These are phyloP conservation scores for Russula dissimulans DNA, from an alignment of 768 basidiomycete species.

Conservation along the genomic window DNA sequence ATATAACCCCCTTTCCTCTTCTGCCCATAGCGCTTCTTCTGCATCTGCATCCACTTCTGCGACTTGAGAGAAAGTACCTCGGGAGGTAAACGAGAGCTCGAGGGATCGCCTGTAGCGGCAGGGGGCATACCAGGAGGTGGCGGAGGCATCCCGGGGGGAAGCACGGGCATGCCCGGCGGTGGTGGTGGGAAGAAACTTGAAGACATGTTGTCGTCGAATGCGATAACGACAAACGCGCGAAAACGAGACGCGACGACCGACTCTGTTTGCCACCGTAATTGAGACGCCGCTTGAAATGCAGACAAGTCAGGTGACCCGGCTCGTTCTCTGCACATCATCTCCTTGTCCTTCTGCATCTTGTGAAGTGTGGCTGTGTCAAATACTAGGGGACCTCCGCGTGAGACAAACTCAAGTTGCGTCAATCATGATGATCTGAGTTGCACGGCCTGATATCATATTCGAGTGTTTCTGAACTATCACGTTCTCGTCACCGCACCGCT, in stretches of 20 bases:
- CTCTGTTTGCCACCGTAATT: constrained; percentile 7
- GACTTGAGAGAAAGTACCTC: constrained; percentile 85
- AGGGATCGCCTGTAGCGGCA: constrained; percentile 25
- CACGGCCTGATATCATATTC: too few relatives aligned
- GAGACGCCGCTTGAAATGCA: constrained; percentile 2
- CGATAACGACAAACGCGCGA: constrained; percentile 1
- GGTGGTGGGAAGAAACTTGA: constrained; percentile 25
- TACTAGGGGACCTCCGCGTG: too few relatives aligned
- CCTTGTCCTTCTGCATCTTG: too few relatives aligned
- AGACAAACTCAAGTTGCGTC: too few relatives aligned
- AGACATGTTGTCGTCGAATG: constrained; percentile 18
- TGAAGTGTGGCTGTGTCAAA: too few relatives aligned
- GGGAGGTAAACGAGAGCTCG: constrained; percentile 39
- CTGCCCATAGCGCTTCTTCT: constrained; percentile 85
- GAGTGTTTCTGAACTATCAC: too few relatives aligned
- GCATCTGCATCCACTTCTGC: constrained; percentile 94
- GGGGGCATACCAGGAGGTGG: constrained; percentile 27
- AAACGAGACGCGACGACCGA: constrained; percentile 1
- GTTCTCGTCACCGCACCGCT: too few relatives aligned
- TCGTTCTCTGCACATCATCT: too few relatives aligned
- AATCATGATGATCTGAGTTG: too few relatives aligned
- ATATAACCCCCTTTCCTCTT: constrained; percentile 84
- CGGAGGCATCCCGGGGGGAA: constrained; percentile 24
- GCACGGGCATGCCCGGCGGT: constrained; percentile 28
- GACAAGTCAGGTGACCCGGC: too few relatives aligned